Evolutionary conservation across 2,329 filamentous ascomycete genomes (phyloP).

Genomic region (Aureobasidium leucospermi): DNA sequence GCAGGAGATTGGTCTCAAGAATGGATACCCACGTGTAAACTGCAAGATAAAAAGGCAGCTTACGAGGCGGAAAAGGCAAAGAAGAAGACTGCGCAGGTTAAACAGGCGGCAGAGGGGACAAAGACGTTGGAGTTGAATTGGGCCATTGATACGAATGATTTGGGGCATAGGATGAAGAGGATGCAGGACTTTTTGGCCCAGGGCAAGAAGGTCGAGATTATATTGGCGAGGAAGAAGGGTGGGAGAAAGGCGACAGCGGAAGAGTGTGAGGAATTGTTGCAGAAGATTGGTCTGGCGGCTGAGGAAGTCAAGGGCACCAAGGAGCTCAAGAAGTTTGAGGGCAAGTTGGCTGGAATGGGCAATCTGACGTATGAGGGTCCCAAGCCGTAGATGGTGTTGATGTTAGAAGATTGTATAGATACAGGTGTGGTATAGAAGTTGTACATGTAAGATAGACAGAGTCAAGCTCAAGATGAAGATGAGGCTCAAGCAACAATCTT

Average conservation of each 20-base stretch:
- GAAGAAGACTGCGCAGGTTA: conserved; percentile 35
- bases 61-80: conserved; percentile 39
- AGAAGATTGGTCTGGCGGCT: conserved; percentile 40
- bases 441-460: background rate
- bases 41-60: conserved; percentile 54
- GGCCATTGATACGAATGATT: conserved; percentile 71
- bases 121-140: conserved; percentile 90
- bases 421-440: background rate
- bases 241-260: conserved; percentile 53
- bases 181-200: conserved; percentile 63
- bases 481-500: background rate
- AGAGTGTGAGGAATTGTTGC: conserved; percentile 55
- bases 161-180: conserved; percentile 62
- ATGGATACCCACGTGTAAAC: conserved; percentile 61
- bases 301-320: conserved; percentile 36
- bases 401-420: background rate
- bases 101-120: conserved; percentile 36
- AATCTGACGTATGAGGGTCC: conserved; percentile 40
- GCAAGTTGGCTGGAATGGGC: conserved; percentile 38
- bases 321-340: conserved; percentile 41
- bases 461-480: no score
- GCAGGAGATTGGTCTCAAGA: conserved; percentile 11
- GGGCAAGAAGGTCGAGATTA: conserved; percentile 67
- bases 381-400: conserved; percentile 2
- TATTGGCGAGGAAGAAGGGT: conserved; percentile 60